phyloP scores from a whole-genome alignment of 2,329 filamentous ascomycete species.

The Didymella exigua region DNA sequence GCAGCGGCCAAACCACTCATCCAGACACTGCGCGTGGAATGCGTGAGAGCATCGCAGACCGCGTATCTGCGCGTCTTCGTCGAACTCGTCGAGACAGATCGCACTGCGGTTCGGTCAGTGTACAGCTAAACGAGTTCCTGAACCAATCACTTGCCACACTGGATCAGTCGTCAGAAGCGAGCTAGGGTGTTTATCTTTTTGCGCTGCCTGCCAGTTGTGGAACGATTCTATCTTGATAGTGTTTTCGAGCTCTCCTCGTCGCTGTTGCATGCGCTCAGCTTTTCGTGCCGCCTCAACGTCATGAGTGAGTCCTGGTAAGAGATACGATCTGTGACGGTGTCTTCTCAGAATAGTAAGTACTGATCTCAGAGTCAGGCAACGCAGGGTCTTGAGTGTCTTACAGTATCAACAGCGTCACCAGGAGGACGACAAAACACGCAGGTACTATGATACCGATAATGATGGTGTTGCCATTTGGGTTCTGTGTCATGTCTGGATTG shows the following conservation, averaged over 20 bases:
- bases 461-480: slow-evolving; percentile 22
- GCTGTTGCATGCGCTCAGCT: slow-evolving; percentile 34
- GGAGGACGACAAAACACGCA: slow-evolving; percentile 37
- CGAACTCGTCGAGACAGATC: slow-evolving; percentile 47
- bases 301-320: slow-evolving; percentile 26
- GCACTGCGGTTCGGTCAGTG: slow-evolving; percentile 31
- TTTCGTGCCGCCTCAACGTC: slow-evolving; percentile 21
- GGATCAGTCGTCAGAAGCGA: slow-evolving; percentile 24
- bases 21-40: slow-evolving; percentile 46
- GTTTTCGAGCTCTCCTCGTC: slow-evolving; percentile 39
- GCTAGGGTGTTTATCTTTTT: slow-evolving; percentile 29
- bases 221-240: slow-evolving; percentile 41
- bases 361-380: neutral
- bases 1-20: slow-evolving; percentile 46
- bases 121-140: neutral
- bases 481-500: neutral
- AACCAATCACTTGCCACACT: slow-evolving; percentile 32
- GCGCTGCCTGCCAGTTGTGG: slow-evolving; percentile 40
- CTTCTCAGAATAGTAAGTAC: slow-evolving; percentile 13
- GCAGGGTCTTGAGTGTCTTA: slow-evolving; percentile 27
- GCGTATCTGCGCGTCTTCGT: slow-evolving; percentile 41
- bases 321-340: slow-evolving; percentile 28
- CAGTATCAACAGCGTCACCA: slow-evolving; percentile 40
- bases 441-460: slow-evolving; percentile 42
- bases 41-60: slow-evolving; percentile 45